Percentiles rank a stretch among this genome's conserved stretches.
Evolutionary conservation across 2,329 filamentous ascomycete species (phyloP).

Genomic region (Hirsutella minnesotensis): DNA sequence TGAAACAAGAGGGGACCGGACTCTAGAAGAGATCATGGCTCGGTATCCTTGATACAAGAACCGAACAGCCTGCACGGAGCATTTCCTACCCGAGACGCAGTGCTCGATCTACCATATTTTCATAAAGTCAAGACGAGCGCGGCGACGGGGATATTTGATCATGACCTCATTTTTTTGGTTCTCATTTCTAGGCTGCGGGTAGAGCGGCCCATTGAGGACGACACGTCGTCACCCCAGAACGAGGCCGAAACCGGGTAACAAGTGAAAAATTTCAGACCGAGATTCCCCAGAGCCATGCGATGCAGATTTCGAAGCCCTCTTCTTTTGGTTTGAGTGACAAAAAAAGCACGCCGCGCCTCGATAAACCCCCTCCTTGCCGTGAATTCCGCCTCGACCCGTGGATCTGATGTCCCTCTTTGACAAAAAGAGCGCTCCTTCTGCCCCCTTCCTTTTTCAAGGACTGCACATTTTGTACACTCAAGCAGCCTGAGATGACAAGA

Average conservation of each 20-base stretch:
- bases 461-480: slow-evolving; percentile 3
- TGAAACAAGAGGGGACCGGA: no score
- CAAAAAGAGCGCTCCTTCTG: no score
- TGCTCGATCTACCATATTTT: no score
- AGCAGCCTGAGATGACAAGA: slow-evolving; percentile 2
- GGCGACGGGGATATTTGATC: not conserved
- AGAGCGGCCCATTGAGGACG: slow-evolving; percentile 17
- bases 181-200: slow-evolving; percentile 18
- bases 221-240: slow-evolving; percentile 20
- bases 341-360: slow-evolving; percentile 27
- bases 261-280: slow-evolving; percentile 25
- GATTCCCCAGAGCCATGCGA: slow-evolving; percentile 26
- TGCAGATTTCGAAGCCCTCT: slow-evolving; percentile 23
- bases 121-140: not conserved
- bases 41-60: no score
- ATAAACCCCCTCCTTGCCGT: slow-evolving; percentile 11
- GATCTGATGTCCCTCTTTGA: not conserved
- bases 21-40: no score
- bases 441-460: not conserved
- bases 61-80: no score
- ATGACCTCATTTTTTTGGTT: slow-evolving; percentile 11
- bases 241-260: slow-evolving; percentile 24
- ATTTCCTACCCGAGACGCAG: no score
- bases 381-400: slow-evolving; percentile 2
- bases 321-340: slow-evolving; percentile 13